Evolutionary conservation across 164 flowering plant genomes (phyloP), one percentile per base, ranked within the genome.

Genomic region (Berberis vulgaris): DNA sequence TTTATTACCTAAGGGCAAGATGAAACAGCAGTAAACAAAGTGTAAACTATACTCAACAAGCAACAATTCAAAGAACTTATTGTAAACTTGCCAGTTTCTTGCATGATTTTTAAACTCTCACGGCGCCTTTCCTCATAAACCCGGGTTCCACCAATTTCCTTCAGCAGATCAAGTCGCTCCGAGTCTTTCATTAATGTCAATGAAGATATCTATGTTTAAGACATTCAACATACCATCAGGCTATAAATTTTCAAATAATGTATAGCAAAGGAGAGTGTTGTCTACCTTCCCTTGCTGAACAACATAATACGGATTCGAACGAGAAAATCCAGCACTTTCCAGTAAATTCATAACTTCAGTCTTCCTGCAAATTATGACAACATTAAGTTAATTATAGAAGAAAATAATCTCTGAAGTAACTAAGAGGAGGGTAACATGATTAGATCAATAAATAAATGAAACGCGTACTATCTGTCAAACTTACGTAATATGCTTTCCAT

Each of bases 271-370:
- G 10, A 63, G 52, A 3, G 6, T 43, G 26, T 60, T 4, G 3
- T 54, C 45, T 72, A 95, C 99, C 82, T 95, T 95, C 62, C 99
- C 99, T 81, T 95, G 98, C 79, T 95, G 99, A 76, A 95, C 99
- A 72, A 95, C 98, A 82, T 95, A 95, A 63, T 95, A 95, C 12
- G 99, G 99, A 77, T 95, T 95, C 59, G 99, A 95, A 47, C 98
- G 94, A 77, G 99, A 95, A 67, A 95, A 95, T 8, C 98, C 99
- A 73, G 98, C 99, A 82, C 99, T 95, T 78, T 95, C 99, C 43
- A 95, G 77, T 71, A 95, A 80, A 80, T 95, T 91, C 98, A 89
- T 86, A 63, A 95, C 97, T 75, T 95, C 99, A 0, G 96, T 91
- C 76, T 91, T 95, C 81, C 99, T 95, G 82, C 70, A 77, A 66